These are phyloP conservation scores for Gleditsia sinensis DNA, from an alignment of 306 rosid genomes.

Conservation along the genomic window DNA sequence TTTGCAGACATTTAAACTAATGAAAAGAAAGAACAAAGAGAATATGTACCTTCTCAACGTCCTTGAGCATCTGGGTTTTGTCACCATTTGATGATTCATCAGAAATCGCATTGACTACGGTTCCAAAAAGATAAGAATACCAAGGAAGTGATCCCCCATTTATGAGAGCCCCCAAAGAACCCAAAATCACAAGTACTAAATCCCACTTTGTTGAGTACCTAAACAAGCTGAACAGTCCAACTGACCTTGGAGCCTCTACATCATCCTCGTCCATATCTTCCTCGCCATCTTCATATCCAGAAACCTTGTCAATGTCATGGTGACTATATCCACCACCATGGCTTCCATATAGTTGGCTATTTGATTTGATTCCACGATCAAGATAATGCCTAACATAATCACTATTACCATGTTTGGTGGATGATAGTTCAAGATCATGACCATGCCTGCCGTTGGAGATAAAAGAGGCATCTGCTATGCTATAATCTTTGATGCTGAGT, in stretches of 20 bases:
- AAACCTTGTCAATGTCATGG: slow-evolving; percentile 18
- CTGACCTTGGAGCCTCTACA: slow-evolving; percentile 43
- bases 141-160: slow-evolving; percentile 94
- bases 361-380: neutral
- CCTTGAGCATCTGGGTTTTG: slow-evolving; percentile 54
- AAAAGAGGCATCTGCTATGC: neutral
- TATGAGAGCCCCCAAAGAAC: slow-evolving; percentile 84
- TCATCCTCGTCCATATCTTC: slow-evolving; percentile 58
- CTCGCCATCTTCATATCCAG: slow-evolving; percentile 43
- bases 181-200: slow-evolving; percentile 70
- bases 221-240: slow-evolving; percentile 78
- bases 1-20: too few species aligned
- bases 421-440: neutral
- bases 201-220: slow-evolving; percentile 84
- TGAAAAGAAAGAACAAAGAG: neutral
- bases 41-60: slow-evolving; percentile 54
- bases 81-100: slow-evolving; percentile 33
- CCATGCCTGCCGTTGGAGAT: neutral
- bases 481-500: slow-evolving; percentile 40
- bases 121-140: slow-evolving; percentile 77
- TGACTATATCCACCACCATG: neutral
- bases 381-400: neutral
- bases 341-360: neutral
- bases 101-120: slow-evolving; percentile 65
- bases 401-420: neutral